Conservation (phyloP, 805 yeast genomes). For the Cyberlindnera bimundalis region DNA sequence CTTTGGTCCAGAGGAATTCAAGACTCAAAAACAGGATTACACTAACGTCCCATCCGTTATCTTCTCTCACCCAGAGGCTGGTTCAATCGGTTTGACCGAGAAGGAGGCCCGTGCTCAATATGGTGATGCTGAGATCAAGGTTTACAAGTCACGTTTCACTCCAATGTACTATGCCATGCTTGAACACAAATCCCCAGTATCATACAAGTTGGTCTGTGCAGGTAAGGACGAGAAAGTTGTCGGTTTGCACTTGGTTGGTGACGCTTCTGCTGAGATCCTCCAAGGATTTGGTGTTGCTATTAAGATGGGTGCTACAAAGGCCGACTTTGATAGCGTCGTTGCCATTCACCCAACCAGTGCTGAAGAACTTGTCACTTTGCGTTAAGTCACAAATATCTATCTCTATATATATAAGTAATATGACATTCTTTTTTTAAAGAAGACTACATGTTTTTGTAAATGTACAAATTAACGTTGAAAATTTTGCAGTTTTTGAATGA, state of each 20-base stretch:
- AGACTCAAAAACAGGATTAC: slow-evolving; percentile 79
- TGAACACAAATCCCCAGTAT: slow-evolving; percentile 75
- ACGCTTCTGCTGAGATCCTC: slow-evolving; percentile 82
- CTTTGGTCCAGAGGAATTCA: slow-evolving; percentile 74
- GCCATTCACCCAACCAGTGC: slow-evolving; percentile 99
- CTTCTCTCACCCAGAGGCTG: slow-evolving; percentile 98
- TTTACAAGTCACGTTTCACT: slow-evolving; percentile 78
- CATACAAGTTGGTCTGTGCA: slow-evolving; percentile 74
- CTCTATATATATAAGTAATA: too few species aligned
- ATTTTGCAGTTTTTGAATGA: slow-evolving; percentile 5
- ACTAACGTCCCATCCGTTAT: slow-evolving; percentile 88
- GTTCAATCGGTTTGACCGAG: slow-evolving; percentile 86
- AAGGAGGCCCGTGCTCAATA: slow-evolving; percentile 70
- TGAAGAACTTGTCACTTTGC: slow-evolving; percentile 86
- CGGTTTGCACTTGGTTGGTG: slow-evolving; percentile 94
- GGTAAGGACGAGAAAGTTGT: slow-evolving; percentile 90
- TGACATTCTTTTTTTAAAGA: too few species aligned
- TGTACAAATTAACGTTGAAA: slow-evolving; percentile 14
- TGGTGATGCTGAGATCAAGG: slow-evolving; percentile 76
- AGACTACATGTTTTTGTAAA: too few species aligned
- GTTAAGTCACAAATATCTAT: slow-evolving; percentile 15
- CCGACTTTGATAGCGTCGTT: slow-evolving; percentile 90
- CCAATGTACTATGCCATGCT: slow-evolving; percentile 93
- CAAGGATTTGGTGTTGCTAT: slow-evolving; percentile 99
- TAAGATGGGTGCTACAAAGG: slow-evolving; percentile 98